Conservation (phyloP, 2,329 filamentous ascomycete genomes). For the Coleophoma cylindrospora region DNA sequence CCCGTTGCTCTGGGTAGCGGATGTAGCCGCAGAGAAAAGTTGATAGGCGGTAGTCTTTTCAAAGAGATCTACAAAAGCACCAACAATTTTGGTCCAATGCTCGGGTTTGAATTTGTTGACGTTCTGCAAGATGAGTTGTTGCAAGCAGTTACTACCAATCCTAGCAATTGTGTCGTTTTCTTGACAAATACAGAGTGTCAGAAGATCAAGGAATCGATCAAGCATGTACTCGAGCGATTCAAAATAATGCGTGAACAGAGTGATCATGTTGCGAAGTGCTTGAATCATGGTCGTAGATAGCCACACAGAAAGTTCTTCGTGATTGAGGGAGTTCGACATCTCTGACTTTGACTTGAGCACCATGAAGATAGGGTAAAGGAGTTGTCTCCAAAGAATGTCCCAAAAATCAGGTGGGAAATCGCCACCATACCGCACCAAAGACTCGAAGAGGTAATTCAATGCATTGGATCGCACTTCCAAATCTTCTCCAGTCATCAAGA, state of each 20-base stretch:
- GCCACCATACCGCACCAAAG: conserved; percentile 81
- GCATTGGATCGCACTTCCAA: conserved; percentile 89
- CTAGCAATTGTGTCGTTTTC: conserved; percentile 98
- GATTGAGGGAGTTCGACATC: conserved; percentile 90
- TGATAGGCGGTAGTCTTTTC: conserved; percentile 92
- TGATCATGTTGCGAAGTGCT: conserved; percentile 96
- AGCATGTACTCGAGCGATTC: conserved; percentile 96
- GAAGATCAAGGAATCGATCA: conserved; percentile 88
- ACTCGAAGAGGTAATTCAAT: conserved; percentile 94
- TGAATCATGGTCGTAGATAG: conserved; percentile 99
- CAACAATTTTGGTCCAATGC: conserved; percentile 94
- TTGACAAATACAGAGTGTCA: conserved; percentile 95
- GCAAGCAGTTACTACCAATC: conserved; percentile 96
- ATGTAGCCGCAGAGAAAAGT: conserved; percentile 77
- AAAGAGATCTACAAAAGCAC: conserved; percentile 93
- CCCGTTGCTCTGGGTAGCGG: conserved; percentile 47
- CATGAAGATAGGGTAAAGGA: conserved; percentile 98
- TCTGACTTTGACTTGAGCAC: conserved; percentile 94
- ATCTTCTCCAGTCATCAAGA: conserved; percentile 98
- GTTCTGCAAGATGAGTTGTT: conserved; percentile 94
- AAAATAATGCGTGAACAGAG: conserved; percentile 97
- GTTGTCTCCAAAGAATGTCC: conserved; percentile 96
- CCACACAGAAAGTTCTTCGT: conserved; percentile 97
- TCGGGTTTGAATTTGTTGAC: conserved; percentile 82
- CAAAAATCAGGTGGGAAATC: conserved; percentile 93